phyloP scores from a whole-genome alignment of 73 alveolate species.

The Paramecium tetraurelia region DNA sequence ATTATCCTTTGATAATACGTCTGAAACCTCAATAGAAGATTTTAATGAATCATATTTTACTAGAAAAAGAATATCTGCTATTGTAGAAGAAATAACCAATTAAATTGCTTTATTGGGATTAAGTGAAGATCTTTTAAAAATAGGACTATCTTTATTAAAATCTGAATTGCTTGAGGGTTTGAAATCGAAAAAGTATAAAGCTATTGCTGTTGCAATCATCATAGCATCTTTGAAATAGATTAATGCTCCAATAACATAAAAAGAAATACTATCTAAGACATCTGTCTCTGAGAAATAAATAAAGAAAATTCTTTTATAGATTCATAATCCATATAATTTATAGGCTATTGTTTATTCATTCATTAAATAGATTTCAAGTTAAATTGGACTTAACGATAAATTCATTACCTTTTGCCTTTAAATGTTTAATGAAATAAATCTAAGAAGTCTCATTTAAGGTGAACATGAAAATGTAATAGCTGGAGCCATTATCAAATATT shows the following conservation, averaged over 20 bases:
- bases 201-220: neutral
- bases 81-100: neutral
- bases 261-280: neutral
- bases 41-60: neutral
- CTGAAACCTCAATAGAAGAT: conserved; percentile 18
- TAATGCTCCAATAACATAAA: neutral
- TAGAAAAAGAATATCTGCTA: neutral
- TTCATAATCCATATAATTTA: neutral
- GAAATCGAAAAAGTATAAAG: neutral
- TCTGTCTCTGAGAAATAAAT: conserved; percentile 31
- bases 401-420: neutral
- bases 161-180: neutral
- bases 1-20: conserved; percentile 29
- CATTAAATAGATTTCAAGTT: neutral
- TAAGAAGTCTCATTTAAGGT: neutral
- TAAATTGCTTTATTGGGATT: neutral
- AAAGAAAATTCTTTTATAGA: neutral
- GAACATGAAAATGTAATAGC: conserved; percentile 49
- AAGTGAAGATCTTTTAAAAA: neutral
- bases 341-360: neutral
- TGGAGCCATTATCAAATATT: neutral
- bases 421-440: neutral
- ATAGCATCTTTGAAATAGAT: neutral
- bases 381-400: neutral
- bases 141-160: neutral